A percentile compares a stretch with the other conserved stretches of the same genome.
phyloP scores from a whole-genome alignment of 2,329 filamentous ascomycete genomes.

The Venturia pyrina region DNA sequence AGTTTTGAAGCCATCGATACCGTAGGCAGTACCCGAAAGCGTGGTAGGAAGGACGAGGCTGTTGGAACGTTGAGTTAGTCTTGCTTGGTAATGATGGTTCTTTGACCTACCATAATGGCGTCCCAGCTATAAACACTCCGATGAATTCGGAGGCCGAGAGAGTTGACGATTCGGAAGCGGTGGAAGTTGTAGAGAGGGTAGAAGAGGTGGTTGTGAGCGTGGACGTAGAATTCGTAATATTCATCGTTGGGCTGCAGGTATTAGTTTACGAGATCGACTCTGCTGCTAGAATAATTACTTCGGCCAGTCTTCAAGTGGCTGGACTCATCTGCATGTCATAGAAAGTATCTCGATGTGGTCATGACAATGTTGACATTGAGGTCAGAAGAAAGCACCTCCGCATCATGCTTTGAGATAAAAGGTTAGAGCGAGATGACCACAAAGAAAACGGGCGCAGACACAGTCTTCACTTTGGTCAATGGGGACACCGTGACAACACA shows the following conservation, averaged over 20 bases:
- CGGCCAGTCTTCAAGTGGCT: too few relatives aligned
- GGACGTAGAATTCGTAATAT: neutral
- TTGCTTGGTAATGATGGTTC: neutral
- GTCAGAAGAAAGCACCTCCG: too few relatives aligned
- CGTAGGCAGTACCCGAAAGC: neutral
- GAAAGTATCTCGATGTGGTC: too few relatives aligned
- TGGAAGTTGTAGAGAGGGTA: neutral
- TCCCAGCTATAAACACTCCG: neutral
- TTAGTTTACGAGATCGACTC: neutral
- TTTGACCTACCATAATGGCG: neutral
- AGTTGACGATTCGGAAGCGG: neutral
- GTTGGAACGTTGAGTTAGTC: neutral
- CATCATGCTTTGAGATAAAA: too few relatives aligned
- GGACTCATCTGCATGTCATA: too few relatives aligned
- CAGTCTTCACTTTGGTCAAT: too few relatives aligned
- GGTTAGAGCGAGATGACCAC: too few relatives aligned
- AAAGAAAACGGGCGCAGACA: too few relatives aligned
- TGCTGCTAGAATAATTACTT: too few relatives aligned
- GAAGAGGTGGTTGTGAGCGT: neutral
- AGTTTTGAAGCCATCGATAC: neutral
- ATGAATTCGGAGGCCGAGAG: neutral
- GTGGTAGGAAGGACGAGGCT: neutral
- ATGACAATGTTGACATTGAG: too few relatives aligned
- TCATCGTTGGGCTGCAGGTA: neutral
- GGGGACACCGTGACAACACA: neutral